Evolutionary conservation across 2,329 filamentous ascomycete genomes (phyloP), one percentile per base, ranked within the genome.

Genomic region (Penicillium sp.): DNA sequence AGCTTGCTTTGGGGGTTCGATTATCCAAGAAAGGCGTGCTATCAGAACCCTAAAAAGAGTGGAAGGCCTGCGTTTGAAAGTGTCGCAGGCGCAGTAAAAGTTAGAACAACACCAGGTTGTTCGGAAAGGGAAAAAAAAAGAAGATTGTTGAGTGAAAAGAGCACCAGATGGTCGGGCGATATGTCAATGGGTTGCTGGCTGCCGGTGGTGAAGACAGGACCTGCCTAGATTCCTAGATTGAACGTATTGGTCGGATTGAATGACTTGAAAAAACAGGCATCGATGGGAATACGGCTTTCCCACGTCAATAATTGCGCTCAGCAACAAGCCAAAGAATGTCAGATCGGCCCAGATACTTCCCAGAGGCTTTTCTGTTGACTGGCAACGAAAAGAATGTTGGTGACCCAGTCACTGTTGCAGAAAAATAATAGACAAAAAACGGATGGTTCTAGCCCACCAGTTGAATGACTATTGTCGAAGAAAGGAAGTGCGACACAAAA

Each of bases 361-460:
- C 40, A 47, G 50, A 47, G 42, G 37, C 51, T 50, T 26, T 46
- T 46, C 15, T 51, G 58, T 61, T 47, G 56, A 44, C 29, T 39
- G 62, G 62, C 61, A 67, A 68, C 64, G 58, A 64, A 60, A 60
- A 58, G 65, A 68, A 68, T 68, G 64, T 57, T 55, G 44, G 60
- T 64, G 61, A 65, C 32, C 56, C 60, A 49, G 63, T 62, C 63
- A 66, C 62, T 44, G 42, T 46, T 20, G 40, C 27, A 52, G 33
- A 45, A 41, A 45, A 48, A 33, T 26, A 36, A 39, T n/a, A 13
- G 24, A 32, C 24, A 41, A 54, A 55, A 50, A 47, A 23, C 36
- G 48, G 48, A 56, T 58, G 53, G 52, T 54, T 51, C 46, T 45
- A 40, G 54, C 48, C 52, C 50, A 57, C 46, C 34, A 36, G 15